Conservation (phyloP, 2,329 filamentous ascomycete species). For the Arthrobotrys iridis region DNA sequence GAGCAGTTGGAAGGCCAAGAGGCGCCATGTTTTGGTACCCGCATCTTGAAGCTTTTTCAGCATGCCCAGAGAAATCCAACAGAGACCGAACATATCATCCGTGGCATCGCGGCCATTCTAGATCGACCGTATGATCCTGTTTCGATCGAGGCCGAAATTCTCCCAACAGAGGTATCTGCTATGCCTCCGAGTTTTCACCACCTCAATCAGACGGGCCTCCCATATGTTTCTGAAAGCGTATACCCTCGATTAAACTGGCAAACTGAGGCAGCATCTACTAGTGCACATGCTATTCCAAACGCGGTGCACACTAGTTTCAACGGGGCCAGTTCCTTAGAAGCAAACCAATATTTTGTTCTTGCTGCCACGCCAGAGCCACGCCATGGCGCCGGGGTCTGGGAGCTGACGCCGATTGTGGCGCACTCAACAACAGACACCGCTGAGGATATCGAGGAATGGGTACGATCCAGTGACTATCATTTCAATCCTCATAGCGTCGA, state of each 20-base stretch:
- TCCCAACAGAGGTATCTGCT: constrained; percentile 16
- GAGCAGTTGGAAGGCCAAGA: constrained; percentile 50
- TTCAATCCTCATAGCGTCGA: constrained; percentile 20
- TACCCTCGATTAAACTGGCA: constrained; percentile 26
- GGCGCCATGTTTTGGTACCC: constrained; percentile 49
- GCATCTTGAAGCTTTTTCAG: constrained; percentile 49
- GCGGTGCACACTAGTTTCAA: constrained; percentile 13
- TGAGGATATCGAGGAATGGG: constrained; percentile 24
- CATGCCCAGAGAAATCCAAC: constrained; percentile 48
- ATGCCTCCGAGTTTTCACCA: constrained; percentile 13
- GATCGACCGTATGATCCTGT: constrained; percentile 30
- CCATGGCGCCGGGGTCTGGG: constrained; percentile 29
- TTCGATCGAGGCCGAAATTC: constrained; percentile 10
- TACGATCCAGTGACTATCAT: constrained; percentile 23
- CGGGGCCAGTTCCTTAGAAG: not conserved
- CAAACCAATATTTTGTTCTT: constrained; percentile 31
- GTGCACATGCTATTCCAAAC: constrained; percentile 31
- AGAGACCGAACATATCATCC: constrained; percentile 43
- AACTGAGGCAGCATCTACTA: not conserved
- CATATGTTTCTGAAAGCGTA: constrained; percentile 27
- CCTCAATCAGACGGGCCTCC: constrained; percentile 19
- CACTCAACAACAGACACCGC: constrained; percentile 12
- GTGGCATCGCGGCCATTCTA: constrained; percentile 42
- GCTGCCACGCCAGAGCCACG: constrained; percentile 24
- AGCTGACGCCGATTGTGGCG: constrained; percentile 42